Evolutionary conservation across 2,329 filamentous ascomycete species (phyloP), one percentile per base, ranked within the genome.

Genomic region (Diplodia scrobiculata): DNA sequence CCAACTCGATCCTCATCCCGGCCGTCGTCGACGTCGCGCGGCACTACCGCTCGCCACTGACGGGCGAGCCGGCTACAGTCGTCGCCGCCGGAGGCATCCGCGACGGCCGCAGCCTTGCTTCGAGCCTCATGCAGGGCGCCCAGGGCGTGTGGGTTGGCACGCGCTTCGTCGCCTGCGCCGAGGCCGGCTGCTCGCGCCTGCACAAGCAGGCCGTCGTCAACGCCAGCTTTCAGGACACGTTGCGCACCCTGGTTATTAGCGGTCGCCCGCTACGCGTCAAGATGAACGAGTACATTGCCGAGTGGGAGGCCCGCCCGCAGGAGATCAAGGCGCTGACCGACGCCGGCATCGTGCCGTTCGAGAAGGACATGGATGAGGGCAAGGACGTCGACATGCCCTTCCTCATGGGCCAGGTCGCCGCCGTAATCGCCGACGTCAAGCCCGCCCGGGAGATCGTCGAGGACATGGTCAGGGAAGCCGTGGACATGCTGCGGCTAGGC

Each of bases 71-170:
- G 0, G 90, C 91, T 4, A 82, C 96, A 71, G 93, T 97, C 0
- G 87, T 97, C 17, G 94, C 94, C 0, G 94, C 94, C 0, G 94
- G 94, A 4, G 94, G 94, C 0, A 90, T 98, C 50, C 88, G 86
- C 73, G 90, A 95, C 74, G 94, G 94, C 1, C 84, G 92, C 17
- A 88, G 89, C 63, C 81, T 98, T 66, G 94, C 94, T 0, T 87
- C 87, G 67, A 89, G 87, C 68, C 80, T 98, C 76, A 94, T 96
- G 87, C 90, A 95, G 74, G 94, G 94, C 17, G 94, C 93, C 1
- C 83, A 85, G 3, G 94, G 91, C 11, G 94, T 96, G 1, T 98
- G 94, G 94, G 93, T 98, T 0, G 94, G 94, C 32, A 97, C 94
- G 68, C 84, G 94, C 21, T 97, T 97, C 77, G 91, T 97, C 17